Base-by-base conservation (phyloP, 2,329 filamentous ascomycete genomes). In the Monosporascus cannonballus region DNA sequence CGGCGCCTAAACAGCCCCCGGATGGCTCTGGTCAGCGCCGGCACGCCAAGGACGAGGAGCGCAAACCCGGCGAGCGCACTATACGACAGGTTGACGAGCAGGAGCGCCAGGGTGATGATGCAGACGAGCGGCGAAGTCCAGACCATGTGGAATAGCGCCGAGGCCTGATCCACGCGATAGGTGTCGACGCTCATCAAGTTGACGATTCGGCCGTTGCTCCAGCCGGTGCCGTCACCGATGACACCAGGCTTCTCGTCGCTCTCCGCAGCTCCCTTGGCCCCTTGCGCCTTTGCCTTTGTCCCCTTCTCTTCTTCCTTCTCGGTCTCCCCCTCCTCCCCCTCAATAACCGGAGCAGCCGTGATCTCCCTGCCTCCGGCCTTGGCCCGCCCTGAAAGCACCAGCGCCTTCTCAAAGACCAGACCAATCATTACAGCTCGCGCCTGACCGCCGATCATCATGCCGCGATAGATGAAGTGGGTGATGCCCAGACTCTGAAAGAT, bases 171-270 rank as follows among this genome's bases (percentile, higher is more conserved):
- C 55, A 99, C 78, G 59, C 93, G 90, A 69, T 96, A 95, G 0
- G 92, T 95, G 67, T 97, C 93, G 45, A 94, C 90, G 56, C 90
- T 93, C 92, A 97, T 96, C 61, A 97, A 67, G 60, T 95, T 96
- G 66, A 94, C 84, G 50, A 97, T 90, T 57, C 90, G 84, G 22
- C 94, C 94, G 63, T 96, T 97, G 53, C 86, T 86, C 93, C 93
- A 97, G 24, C 93, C 94, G 22, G 83, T 76, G 3, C 87, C 89
- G 62, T 94, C 88, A 4, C 83, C 83, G 11, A 80, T 71, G 20
- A 86, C 72, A 3, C 78, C 81, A 3, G 74, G 65, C 22, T 73
- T 71, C 14, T 73, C 72, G 4, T 67, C 69, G 48, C 65, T 69
- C 37, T 64, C 62, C 48, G 61, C 61, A 44, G 53, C 53, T 15